phyloP scores from a whole-genome alignment of 208 protist genomes.

The Leptomonas pyrrhocoris region DNA sequence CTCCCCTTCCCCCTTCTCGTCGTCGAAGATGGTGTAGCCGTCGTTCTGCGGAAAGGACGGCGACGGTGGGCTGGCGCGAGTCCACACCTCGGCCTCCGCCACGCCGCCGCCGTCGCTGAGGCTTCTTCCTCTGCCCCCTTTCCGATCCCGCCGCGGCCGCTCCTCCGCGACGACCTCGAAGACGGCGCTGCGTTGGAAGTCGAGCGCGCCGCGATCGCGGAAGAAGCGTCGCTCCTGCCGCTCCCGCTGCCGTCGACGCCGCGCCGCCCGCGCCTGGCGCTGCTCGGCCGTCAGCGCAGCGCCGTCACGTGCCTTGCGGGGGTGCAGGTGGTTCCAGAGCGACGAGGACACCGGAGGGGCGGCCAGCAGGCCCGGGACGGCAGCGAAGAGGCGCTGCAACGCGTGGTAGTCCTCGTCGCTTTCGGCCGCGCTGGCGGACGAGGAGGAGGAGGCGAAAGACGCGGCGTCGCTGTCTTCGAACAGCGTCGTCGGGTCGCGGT shows the following conservation, averaged over 20 bases:
- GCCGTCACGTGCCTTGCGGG: background rate
- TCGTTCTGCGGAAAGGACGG: background rate
- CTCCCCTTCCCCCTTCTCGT: background rate
- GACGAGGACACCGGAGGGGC: background rate
- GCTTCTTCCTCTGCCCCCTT: background rate
- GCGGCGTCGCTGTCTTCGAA: conserved; percentile 15
- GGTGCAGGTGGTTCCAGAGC: background rate
- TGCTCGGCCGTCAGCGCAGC: background rate
- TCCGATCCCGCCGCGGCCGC: background rate
- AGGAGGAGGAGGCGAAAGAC: background rate
- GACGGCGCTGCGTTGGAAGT: conserved; percentile 15
- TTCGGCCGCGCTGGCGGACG: background rate
- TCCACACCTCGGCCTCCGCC: background rate
- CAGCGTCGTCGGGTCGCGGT: conserved; percentile 28
- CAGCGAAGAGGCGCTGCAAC: background rate
- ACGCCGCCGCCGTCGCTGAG: background rate
- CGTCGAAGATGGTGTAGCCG: background rate
- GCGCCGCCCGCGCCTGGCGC: background rate
- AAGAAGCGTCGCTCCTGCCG: conserved; percentile 13
- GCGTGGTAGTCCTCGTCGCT: conserved; percentile 16
- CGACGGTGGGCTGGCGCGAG: background rate
- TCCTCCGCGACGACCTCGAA: background rate
- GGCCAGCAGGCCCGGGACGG: background rate
- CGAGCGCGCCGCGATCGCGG: conserved; percentile 19
- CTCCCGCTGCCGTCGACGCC: conserved; percentile 18